phyloP scores from a whole-genome alignment of 106 monocot species.

The Apostasia shenzhenica region DNA sequence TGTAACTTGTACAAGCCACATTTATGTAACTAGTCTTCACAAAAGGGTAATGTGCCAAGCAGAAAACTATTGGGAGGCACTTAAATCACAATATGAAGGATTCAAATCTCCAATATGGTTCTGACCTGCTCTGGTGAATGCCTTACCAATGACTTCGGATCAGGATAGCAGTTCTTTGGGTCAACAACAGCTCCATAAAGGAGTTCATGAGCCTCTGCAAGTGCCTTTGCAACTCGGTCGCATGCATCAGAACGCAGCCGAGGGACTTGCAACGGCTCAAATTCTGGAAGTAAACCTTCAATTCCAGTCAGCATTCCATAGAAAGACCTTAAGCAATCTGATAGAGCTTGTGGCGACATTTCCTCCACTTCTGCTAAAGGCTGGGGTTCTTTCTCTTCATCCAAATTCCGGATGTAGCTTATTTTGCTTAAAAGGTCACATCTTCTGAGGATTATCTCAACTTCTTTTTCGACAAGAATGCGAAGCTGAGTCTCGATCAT shows the following conservation, averaged over 20 bases:
- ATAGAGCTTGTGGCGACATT: constrained; percentile 31
- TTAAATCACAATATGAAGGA: background rate
- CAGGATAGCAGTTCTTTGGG: constrained; percentile 65
- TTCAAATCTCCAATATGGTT: constrained; percentile 79
- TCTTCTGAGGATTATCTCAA: constrained; percentile 49
- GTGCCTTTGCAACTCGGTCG: constrained; percentile 45
- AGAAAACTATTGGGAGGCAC: background rate
- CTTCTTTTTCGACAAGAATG: constrained; percentile 67
- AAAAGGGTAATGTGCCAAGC: background rate
- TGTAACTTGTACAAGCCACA: background rate
- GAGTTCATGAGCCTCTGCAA: constrained; percentile 55
- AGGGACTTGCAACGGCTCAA: constrained; percentile 84
- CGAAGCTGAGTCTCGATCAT: constrained; percentile 55
- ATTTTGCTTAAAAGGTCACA: constrained; percentile 64
- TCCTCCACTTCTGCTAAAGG: constrained; percentile 49
- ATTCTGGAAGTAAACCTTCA: constrained; percentile 79
- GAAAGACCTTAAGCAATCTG: constrained; percentile 67
- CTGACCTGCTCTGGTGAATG: constrained; percentile 79
- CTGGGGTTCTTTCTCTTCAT: constrained; percentile 1
- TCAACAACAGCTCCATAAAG: constrained; percentile 60
- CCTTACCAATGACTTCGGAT: constrained; percentile 59
- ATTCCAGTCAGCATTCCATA: constrained; percentile 70
- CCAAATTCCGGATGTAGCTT: constrained; percentile 30
- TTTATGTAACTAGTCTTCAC: background rate
- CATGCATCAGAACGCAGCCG: constrained; percentile 60